A percentile compares a stretch with the other conserved stretches of the same genome.
Evolutionary conservation across 148 eudicot genomes (phyloP).

Genomic region (Chenopodium suecicum): DNA sequence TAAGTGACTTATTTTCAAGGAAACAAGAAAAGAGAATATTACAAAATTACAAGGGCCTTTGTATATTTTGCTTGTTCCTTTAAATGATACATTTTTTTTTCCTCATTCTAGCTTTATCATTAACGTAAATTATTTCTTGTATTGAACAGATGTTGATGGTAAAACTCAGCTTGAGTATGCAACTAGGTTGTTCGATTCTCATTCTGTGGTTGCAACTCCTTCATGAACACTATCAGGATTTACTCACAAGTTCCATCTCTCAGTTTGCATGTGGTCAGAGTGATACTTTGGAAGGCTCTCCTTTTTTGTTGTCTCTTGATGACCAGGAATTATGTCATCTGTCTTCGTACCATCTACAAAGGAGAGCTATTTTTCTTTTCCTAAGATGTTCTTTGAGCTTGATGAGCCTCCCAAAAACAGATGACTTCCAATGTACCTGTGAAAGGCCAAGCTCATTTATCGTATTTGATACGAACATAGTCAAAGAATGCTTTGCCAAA

Average conservation of each 20-base stretch:
- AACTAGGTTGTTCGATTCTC: constrained; percentile 34
- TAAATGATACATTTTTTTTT: too few relatives aligned
- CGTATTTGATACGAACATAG: constrained; percentile 24
- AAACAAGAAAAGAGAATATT: too few relatives aligned
- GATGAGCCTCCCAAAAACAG: constrained; percentile 34
- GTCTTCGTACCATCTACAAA: constrained; percentile 59
- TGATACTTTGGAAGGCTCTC: constrained; percentile 66
- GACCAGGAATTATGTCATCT: constrained; percentile 23
- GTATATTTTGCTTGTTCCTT: background rate
- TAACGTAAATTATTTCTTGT: background rate
- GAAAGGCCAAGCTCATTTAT: constrained; percentile 26
- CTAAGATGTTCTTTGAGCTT: constrained; percentile 61
- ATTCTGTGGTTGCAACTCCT: constrained; percentile 61
- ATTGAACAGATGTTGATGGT: constrained; percentile 70
- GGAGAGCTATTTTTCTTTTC: constrained; percentile 67
- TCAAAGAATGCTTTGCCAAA: constrained; percentile 30
- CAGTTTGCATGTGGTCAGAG: constrained; percentile 30
- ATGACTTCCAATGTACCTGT: constrained; percentile 33
- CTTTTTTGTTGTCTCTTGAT: constrained; percentile 43
- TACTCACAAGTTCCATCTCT: constrained; percentile 50
- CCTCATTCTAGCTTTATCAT: background rate
- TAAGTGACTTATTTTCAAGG: too few relatives aligned
- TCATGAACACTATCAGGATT: constrained; percentile 54
- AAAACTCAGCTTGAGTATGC: constrained; percentile 54
- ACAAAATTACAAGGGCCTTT: background rate